A percentile compares a stretch with the other conserved stretches of the same genome.
These are phyloP conservation scores for Avena eriantha DNA, from an alignment of 176 grass and related monocot species.

Conservation along the genomic window DNA sequence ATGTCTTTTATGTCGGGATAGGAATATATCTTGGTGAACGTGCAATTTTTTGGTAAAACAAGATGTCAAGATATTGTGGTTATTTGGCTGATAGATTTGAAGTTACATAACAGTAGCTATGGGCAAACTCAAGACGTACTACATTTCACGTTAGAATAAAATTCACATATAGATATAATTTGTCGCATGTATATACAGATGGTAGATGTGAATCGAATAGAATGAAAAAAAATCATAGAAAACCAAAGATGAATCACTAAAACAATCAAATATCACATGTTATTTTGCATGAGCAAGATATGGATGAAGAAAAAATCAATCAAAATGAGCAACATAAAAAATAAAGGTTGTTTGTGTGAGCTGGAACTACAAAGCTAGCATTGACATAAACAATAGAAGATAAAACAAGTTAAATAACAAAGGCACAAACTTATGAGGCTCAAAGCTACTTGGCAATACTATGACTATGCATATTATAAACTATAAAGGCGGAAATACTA, in stretches of 20 bases:
- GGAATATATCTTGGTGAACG: background rate
- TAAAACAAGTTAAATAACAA: background rate
- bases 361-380: background rate
- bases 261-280: background rate
- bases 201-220: background rate
- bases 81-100: background rate
- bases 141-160: too few species aligned
- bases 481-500: too few species aligned
- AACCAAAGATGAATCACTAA: background rate
- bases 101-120: background rate
- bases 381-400: background rate
- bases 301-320: background rate
- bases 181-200: too few species aligned
- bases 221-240: background rate
- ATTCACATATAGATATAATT: too few species aligned
- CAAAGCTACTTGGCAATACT: background rate
- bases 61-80: background rate
- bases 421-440: background rate
- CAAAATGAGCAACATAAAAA: background rate
- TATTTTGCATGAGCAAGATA: background rate
- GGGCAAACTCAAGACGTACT: too few species aligned
- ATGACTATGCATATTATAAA: background rate
- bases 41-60: background rate
- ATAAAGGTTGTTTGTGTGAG: background rate
- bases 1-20: background rate